phyloP scores from a whole-genome alignment of 805 yeast species.

The Candida sithepensis region DNA sequence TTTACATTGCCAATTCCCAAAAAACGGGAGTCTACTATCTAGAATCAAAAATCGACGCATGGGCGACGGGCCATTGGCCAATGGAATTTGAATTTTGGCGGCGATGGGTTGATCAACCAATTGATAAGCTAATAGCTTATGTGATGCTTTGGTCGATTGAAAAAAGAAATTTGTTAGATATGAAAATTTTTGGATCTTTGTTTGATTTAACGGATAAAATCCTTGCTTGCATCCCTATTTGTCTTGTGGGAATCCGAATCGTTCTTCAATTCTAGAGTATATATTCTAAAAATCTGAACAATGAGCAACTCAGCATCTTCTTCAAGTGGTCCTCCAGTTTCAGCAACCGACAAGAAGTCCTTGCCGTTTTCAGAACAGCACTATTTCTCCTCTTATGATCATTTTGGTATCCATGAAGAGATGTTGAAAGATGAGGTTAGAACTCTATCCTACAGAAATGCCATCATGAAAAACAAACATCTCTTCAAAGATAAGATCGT shows the following conservation, averaged over 20 bases:
- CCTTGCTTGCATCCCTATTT: neutral
- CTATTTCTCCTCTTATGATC: conserved; percentile 93
- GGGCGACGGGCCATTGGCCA: too few relatives aligned
- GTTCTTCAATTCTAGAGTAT: too few relatives aligned
- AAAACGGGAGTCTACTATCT: too few relatives aligned
- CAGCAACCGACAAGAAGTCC: conserved; percentile 62
- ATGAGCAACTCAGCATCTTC: neutral
- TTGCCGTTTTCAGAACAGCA: conserved; percentile 81
- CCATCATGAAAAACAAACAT: conserved; percentile 85
- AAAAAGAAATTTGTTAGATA: neutral
- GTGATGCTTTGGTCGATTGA: too few relatives aligned
- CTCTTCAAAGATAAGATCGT: conserved; percentile 91
- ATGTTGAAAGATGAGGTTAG: conserved; percentile 96
- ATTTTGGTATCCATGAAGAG: conserved; percentile 97
- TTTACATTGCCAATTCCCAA: too few relatives aligned
- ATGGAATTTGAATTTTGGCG: too few relatives aligned
- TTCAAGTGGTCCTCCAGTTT: neutral
- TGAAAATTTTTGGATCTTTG: neutral
- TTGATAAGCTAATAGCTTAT: too few relatives aligned
- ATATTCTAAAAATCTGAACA: too few relatives aligned
- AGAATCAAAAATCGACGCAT: too few relatives aligned
- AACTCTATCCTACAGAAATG: conserved; percentile 86
- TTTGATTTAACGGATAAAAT: neutral
- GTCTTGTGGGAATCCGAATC: too few relatives aligned
- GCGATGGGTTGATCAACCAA: too few relatives aligned